Evolutionary conservation across 1,139 yeast species (phyloP).

Genomic region (Pichia sp.): DNA sequence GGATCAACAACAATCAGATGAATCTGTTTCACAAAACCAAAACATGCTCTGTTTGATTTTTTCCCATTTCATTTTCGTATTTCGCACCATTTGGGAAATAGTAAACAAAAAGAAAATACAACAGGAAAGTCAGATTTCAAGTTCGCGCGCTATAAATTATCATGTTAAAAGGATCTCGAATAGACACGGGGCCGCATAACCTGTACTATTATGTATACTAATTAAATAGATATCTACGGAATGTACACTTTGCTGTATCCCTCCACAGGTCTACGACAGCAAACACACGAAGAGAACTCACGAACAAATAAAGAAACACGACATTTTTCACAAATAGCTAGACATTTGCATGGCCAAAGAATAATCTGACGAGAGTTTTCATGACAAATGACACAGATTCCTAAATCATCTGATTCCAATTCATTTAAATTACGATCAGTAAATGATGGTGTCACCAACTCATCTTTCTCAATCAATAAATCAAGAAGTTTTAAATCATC

Average conservation of each 20-base stretch:
- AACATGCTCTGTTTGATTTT: slow-evolving; percentile 7
- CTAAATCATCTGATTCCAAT: slow-evolving; percentile 22
- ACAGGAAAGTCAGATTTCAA: neutral
- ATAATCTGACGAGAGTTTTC: slow-evolving; percentile 66
- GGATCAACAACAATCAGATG: neutral
- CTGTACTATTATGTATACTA: too few species aligned
- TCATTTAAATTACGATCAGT: neutral
- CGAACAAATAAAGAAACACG: slow-evolving; percentile 68
- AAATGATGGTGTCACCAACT: neutral
- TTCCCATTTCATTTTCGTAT: slow-evolving; percentile 9
- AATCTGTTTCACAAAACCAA: neutral
- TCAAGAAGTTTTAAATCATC: slow-evolving; percentile 27
- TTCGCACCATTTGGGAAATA: neutral
- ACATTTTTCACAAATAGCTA: slow-evolving; percentile 82
- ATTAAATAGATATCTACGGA: slow-evolving; percentile 34
- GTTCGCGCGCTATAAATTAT: too few species aligned
- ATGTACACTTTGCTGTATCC: slow-evolving; percentile 47
- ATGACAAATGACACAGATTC: slow-evolving; percentile 75
- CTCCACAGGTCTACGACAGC: slow-evolving; percentile 72
- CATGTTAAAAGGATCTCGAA: neutral
- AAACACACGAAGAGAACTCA: slow-evolving; percentile 75
- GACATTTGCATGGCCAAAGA: slow-evolving; percentile 90
- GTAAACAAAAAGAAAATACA: slow-evolving; percentile 1
- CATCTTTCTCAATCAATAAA: slow-evolving; percentile 23
- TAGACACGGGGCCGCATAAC: slow-evolving; percentile 1